Base-by-base conservation (phyloP, 345 rosid species). In the Cardiospermum halicacabum region DNA sequence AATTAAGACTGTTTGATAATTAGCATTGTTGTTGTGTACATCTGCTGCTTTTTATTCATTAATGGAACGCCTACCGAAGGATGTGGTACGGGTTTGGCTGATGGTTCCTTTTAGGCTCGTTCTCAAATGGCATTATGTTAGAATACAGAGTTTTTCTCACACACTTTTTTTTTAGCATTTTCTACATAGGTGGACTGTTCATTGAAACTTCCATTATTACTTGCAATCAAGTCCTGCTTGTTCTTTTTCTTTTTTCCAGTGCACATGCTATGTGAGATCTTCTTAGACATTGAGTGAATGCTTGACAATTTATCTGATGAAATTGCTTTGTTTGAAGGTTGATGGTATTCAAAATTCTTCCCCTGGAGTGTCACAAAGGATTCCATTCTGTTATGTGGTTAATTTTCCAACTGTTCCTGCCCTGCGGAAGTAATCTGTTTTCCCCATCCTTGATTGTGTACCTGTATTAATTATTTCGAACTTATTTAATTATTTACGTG, bases 381-480 rank as follows among this genome's bases (percentile, higher is more conserved):
- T 89, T 72, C 82, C 88, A 39, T 81, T 81, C 59, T 81, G 84
- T 60, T 85, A 60, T 70, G 85, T 76, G 34, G 81, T 79, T 64
- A 78, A 78, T 74, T 65, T 82, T 64, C 96, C 93, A 16, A 75
- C 90, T 19, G 72, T 84, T 72, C 89, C 96, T 74, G 81, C 95
- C 55, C 70, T 91, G 62, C 79, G 84, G 74, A 94, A 89, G 97
- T 91, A 87, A 54, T 50, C n/a, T 57, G 47, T 65, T 53, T 13
- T 22, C 59, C 51, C 55, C 62, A 18, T 63, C 18, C 60, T 25
- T 58, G 54, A 47, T 65, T 49, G 6, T 32, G 18, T 1, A 60
- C 1, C 4, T 42, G 36, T 34, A 24, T 24, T 21, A 2, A 10
- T 43, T 18, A 57, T 34, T 64, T 16, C 2, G 16, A 18, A 9